These are phyloP conservation scores for Coelastrella sp. DNA, from an alignment of 139 green algal genomes.

Conservation along the genomic window DNA sequence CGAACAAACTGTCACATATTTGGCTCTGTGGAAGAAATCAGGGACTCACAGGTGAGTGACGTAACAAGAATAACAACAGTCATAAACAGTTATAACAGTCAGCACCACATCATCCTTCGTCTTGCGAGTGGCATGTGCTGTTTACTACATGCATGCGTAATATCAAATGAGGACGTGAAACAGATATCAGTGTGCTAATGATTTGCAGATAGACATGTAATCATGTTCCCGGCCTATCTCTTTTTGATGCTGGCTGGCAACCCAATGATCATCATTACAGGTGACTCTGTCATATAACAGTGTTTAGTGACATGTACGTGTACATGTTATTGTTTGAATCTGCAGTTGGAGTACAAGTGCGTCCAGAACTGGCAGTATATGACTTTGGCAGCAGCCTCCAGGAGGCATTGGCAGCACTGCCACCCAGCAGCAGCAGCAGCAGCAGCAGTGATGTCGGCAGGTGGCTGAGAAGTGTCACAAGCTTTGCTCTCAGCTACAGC, in stretches of 20 bases:
- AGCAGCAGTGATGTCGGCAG: neutral
- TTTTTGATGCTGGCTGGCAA: too few relatives aligned
- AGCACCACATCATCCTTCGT: neutral
- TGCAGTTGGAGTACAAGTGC: conserved; percentile 45
- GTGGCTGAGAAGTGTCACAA: conserved; percentile 8
- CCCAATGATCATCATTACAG: neutral
- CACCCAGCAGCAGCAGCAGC: neutral
- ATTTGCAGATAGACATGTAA: too few relatives aligned
- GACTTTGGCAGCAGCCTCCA: neutral
- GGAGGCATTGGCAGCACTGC: neutral
- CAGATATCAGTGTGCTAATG: too few relatives aligned
- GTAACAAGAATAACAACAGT: neutral
- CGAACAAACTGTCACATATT: conserved; percentile 27
- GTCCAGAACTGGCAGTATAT: conserved; percentile 13
- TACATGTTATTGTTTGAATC: neutral
- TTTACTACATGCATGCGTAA: too few relatives aligned
- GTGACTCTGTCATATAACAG: neutral
- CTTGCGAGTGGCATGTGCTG: neutral
- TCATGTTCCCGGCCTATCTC: too few relatives aligned
- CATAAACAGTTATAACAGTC: conserved; percentile 37
- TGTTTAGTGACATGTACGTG: neutral
- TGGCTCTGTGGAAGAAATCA: conserved; percentile 51
- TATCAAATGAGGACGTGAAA: too few relatives aligned
- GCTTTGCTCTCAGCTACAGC: conserved; percentile 24
- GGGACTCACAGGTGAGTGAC: neutral